Percentiles rank a stretch among this genome's conserved stretches.
Evolutionary conservation across 2,329 filamentous ascomycete species (phyloP).

Genomic region (Neopestalotiopsis sp.): DNA sequence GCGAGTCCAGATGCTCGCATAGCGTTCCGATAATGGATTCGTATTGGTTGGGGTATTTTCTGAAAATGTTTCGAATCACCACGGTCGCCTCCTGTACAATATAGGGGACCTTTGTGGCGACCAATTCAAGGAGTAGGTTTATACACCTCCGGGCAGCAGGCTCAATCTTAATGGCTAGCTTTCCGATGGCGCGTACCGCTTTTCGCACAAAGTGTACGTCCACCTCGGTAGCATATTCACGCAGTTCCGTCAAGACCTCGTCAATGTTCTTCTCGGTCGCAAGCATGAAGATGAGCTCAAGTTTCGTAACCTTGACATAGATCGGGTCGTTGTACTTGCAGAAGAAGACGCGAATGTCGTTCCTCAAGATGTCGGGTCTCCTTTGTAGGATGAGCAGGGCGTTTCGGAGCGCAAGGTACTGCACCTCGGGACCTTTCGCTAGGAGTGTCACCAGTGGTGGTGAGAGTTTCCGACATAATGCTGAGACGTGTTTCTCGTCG

Average conservation of each 20-base stretch:
- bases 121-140: constrained; percentile 87
- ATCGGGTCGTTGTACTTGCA: constrained; percentile 99
- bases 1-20: constrained; percentile 93
- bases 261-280: constrained; percentile 95
- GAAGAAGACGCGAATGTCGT: constrained; percentile 98
- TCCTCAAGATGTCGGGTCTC: constrained; percentile 88
- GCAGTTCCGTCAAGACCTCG: constrained; percentile 89
- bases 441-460: constrained; percentile 93
- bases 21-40: constrained; percentile 96
- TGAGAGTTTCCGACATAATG: constrained; percentile 89
- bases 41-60: constrained; percentile 98
- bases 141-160: constrained; percentile 91
- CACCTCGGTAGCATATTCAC: constrained; percentile 97
- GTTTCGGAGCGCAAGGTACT: constrained; percentile 93
- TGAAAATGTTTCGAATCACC: constrained; percentile 98
- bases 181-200: constrained; percentile 95
- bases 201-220: constrained; percentile 99
- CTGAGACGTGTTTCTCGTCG: constrained; percentile 85
- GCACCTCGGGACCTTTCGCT: constrained; percentile 97
- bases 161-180: constrained; percentile 98
- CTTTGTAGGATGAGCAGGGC: constrained; percentile 92
- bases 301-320: constrained; percentile 98
- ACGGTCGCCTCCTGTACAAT: constrained; percentile 99
- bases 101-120: constrained; percentile 97
- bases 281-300: constrained; percentile 99